These are phyloP conservation scores for Calonectria hawksworthii DNA, from an alignment of 2,329 filamentous ascomycete genomes.

Conservation along the genomic window DNA sequence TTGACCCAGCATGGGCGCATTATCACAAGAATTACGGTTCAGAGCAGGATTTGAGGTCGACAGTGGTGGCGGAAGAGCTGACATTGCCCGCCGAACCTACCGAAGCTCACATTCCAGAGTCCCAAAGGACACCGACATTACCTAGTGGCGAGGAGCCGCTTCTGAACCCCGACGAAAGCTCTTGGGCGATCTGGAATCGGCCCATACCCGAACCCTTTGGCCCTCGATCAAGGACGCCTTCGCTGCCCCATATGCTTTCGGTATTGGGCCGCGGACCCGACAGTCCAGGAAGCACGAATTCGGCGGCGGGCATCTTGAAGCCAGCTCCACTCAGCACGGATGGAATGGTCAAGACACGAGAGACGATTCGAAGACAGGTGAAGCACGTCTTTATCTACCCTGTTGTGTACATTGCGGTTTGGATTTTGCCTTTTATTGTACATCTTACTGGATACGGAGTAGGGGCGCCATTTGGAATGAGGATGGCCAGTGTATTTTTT, in stretches of 20 bases:
- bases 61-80: neutral
- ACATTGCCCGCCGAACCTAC: constrained; percentile 13
- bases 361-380: constrained; percentile 76
- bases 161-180: neutral
- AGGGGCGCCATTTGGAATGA: constrained; percentile 68
- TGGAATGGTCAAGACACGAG: constrained; percentile 57
- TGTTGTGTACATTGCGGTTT: constrained; percentile 78
- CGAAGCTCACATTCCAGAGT: constrained; percentile 9
- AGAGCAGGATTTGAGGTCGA: neutral
- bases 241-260: constrained; percentile 44
- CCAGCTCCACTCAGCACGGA: constrained; percentile 39
- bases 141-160: constrained; percentile 13
- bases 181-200: constrained; percentile 20
- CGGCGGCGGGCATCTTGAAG: constrained; percentile 28
- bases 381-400: constrained; percentile 84
- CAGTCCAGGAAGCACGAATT: constrained; percentile 35
- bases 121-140: neutral
- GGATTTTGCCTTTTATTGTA: constrained; percentile 78
- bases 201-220: constrained; percentile 23
- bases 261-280: constrained; percentile 37
- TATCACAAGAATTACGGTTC: neutral
- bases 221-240: constrained; percentile 33
- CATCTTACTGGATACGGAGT: constrained; percentile 64
- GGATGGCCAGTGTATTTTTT: constrained; percentile 68
- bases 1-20: neutral